Base-by-base conservation (phyloP, 345 rosid genomes). In the Populus pruinosa region DNA sequence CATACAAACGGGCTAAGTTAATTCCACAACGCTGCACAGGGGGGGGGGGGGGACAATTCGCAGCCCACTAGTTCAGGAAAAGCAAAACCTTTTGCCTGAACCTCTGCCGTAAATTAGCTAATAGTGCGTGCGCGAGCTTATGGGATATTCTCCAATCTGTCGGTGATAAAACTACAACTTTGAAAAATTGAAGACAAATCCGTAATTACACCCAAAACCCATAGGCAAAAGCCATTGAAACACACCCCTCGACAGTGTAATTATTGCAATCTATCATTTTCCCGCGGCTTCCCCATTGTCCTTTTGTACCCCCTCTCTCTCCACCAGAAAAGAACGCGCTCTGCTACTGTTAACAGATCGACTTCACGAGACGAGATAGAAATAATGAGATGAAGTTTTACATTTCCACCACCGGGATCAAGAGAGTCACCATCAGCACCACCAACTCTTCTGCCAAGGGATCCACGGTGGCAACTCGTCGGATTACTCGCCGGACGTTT, bases 371-470 rank as follows among this genome's bases (percentile, higher is more conserved):
- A 25, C 27, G 16, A 38, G 11, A 43, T 35, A 69, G 47, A 8
- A 38, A 75, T 55, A 67, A 23, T 29, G 49, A 59, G 59, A 92
- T 91, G 96, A 94, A 88, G 94, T 85, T 90, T 41, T 88, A 88
- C 86, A 84, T 91, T 80, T 94, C 96, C 39, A 86, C 91, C 63
- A 72, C 85, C 21, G 97, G 91, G 78, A 86, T 92, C 38, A 92
- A 90, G 88, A 92, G 84, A 80, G 84, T 91, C 47, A 87, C 89
- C 3, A 82, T 88, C 80, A 78, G 91, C 33, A 88, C 84, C 38
- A 88, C 84, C 72, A 80, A 80, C 63, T 75, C 76, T 64, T 85
- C 84, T 23, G 75, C 66, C 14, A 86, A 86, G 82, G 87, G 85
- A 75, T 73, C 87, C 76, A 67, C 82, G 79, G 76, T 33, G 81